Conservation (phyloP, 768 basidiomycete genomes). For the Sistotremastrum niveocremeum region DNA sequence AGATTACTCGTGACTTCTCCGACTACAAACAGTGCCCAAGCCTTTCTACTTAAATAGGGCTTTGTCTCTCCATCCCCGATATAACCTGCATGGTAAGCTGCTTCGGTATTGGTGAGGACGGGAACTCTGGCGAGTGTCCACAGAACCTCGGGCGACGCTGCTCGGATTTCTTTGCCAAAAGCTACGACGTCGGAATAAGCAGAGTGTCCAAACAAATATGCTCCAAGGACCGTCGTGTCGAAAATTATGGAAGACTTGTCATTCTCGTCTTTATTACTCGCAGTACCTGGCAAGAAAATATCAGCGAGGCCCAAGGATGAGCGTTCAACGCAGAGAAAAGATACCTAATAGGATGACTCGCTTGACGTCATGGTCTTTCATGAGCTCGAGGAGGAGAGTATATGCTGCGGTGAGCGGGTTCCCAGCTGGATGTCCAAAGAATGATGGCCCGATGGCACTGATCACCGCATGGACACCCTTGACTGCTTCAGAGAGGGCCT, state of each 20-base stretch:
- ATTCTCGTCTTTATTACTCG: constrained; percentile 45
- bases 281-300: constrained; percentile 27
- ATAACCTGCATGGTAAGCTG: constrained; percentile 44
- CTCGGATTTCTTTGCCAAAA: constrained; percentile 41
- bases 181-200: constrained; percentile 62
- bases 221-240: constrained; percentile 25
- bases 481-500: constrained; percentile 37
- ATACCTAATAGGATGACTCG: constrained; percentile 42
- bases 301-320: too few relatives aligned
- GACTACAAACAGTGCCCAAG: constrained; percentile 47
- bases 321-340: too few relatives aligned
- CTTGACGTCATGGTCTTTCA: constrained; percentile 37
- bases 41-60: constrained; percentile 36
- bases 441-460: constrained; percentile 47
- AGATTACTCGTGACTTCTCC: constrained; percentile 41
- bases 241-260: constrained; percentile 43
- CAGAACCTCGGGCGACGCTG: constrained; percentile 34
- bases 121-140: constrained; percentile 68
- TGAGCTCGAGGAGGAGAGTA: constrained; percentile 35
- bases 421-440: constrained; percentile 25
- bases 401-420: constrained; percentile 56
- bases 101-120: constrained; percentile 36
- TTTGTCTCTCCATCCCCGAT: constrained; percentile 48
- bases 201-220: constrained; percentile 28
- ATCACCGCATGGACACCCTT: constrained; percentile 47